Evolutionary conservation across 1,139 yeast species (phyloP).

Genomic region (Saccharomyces hybrid): DNA sequence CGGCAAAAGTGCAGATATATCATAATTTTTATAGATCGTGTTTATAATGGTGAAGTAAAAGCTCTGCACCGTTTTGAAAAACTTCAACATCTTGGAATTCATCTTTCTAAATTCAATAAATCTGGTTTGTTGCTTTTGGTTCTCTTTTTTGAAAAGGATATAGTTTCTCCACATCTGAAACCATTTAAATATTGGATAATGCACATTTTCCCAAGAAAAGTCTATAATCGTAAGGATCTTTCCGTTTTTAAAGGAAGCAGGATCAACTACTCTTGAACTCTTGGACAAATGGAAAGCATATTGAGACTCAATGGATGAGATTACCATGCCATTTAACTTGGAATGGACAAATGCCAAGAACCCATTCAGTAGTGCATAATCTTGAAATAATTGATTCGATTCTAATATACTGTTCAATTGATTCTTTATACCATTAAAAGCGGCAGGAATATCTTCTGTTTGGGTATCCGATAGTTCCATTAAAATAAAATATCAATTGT

Average conservation of each 20-base stretch:
- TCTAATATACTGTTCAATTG: conserved; percentile 21
- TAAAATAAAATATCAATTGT: not conserved
- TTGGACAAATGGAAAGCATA: conserved; percentile 3
- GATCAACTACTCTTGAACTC: not conserved
- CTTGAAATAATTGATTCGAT: conserved; percentile 21
- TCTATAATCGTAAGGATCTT: conserved; percentile 34
- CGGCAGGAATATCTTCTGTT: conserved; percentile 2
- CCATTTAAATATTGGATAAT: conserved; percentile 55
- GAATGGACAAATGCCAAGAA: conserved; percentile 27
- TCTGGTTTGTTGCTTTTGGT: conserved; percentile 28
- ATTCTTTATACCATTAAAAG: conserved; percentile 4
- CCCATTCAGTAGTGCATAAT: conserved; percentile 27
- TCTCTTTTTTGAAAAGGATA: conserved; percentile 16
- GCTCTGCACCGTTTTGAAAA: conserved; percentile 38
- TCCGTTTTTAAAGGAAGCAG: not conserved
- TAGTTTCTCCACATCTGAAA: conserved; percentile 31
- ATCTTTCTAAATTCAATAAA: conserved; percentile 51
- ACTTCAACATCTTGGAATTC: conserved; percentile 45
- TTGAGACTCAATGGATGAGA: conserved; percentile 8
- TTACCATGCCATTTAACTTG: conserved; percentile 13
- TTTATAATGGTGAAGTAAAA: conserved; percentile 42
- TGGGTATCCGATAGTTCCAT: conserved; percentile 2
- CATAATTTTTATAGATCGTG: conserved; percentile 14
- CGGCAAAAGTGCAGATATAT: conserved; percentile 16
- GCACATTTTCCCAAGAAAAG: conserved; percentile 51